phyloP scores from a whole-genome alignment of 495 filamentous ascomycete genomes.

The Cenococcum geophilum region DNA sequence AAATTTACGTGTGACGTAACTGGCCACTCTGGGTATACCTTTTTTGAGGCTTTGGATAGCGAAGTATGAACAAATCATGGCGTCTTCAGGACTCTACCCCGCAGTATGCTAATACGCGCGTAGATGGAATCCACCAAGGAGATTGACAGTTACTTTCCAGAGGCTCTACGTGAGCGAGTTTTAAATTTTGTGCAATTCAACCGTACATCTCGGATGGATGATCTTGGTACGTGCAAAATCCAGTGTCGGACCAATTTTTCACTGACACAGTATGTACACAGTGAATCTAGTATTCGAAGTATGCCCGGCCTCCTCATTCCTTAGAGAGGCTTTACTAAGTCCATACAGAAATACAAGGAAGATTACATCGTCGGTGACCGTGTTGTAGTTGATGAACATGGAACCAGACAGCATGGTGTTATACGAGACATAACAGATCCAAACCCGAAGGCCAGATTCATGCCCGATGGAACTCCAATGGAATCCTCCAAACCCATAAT shows the following conservation, averaged over 20 bases:
- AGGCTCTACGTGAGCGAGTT: conserved; percentile 84
- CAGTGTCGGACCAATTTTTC: background rate
- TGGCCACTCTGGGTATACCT: conserved; percentile 85
- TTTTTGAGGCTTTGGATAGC: conserved; percentile 87
- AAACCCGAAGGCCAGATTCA: conserved; percentile 62
- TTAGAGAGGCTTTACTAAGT: conserved; percentile 14
- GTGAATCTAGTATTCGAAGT: conserved; percentile 61
- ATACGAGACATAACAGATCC: conserved; percentile 55
- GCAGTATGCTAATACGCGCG: background rate
- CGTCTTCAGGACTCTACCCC: background rate
- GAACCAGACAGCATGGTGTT: conserved; percentile 65
- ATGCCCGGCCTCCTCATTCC: conserved; percentile 34
- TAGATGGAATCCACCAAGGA: conserved; percentile 80
- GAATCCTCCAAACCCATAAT: conserved; percentile 20
- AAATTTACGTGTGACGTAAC: conserved; percentile 94
- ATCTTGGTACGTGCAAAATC: conserved; percentile 57
- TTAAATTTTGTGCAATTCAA: conserved; percentile 86
- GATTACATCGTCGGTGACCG: conserved; percentile 92
- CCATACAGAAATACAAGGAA: conserved; percentile 73
- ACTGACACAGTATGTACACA: conserved; percentile 36
- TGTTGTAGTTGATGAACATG: conserved; percentile 65
- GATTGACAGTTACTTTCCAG: conserved; percentile 86
- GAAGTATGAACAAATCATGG: conserved; percentile 59
- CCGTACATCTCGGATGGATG: conserved; percentile 83
- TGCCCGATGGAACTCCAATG: conserved; percentile 5